These are phyloP conservation scores for Trichoderma gracile DNA, from an alignment of 2,329 filamentous ascomycete genomes.

Conservation along the genomic window DNA sequence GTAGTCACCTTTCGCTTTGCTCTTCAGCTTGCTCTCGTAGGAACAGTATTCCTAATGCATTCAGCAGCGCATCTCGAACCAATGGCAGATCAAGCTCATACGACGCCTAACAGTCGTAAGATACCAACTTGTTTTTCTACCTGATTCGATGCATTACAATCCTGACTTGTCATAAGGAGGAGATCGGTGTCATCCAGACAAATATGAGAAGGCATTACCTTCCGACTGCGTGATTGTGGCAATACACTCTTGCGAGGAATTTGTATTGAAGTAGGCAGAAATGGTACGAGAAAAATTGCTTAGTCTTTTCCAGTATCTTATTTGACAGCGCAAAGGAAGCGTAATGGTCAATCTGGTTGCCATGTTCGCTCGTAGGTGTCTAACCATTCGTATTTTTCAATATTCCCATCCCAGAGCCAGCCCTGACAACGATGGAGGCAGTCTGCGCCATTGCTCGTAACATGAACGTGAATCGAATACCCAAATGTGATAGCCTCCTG, in stretches of 20 bases:
- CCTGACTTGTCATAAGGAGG: not conserved
- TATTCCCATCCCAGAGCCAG: too few relatives aligned
- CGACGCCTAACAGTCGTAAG: slow-evolving; percentile 3
- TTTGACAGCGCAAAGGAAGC: too few relatives aligned
- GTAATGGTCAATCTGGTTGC: too few relatives aligned
- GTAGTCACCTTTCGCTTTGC: not conserved
- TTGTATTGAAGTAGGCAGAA: not conserved
- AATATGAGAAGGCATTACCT: slow-evolving; percentile 2
- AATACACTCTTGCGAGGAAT: not conserved
- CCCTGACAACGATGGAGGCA: too few relatives aligned
- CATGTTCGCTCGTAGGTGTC: too few relatives aligned
- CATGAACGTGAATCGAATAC: too few relatives aligned
- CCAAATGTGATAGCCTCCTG: not conserved
- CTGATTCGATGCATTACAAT: not conserved
- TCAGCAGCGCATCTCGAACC: slow-evolving; percentile 21
- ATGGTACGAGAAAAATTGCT: too few relatives aligned
- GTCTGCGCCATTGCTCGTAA: too few relatives aligned
- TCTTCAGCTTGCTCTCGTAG: not conserved
- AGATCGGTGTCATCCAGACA: not conserved
- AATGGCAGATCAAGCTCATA: slow-evolving; percentile 22
- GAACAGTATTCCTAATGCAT: not conserved
- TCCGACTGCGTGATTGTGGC: not conserved
- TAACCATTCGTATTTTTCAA: too few relatives aligned
- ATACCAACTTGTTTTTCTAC: not conserved
- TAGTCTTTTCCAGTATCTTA: too few relatives aligned